A percentile compares a stretch with the other conserved stretches of the same genome.
Conservation (phyloP, 768 basidiomycete species). For the Lactarius vividus region DNA sequence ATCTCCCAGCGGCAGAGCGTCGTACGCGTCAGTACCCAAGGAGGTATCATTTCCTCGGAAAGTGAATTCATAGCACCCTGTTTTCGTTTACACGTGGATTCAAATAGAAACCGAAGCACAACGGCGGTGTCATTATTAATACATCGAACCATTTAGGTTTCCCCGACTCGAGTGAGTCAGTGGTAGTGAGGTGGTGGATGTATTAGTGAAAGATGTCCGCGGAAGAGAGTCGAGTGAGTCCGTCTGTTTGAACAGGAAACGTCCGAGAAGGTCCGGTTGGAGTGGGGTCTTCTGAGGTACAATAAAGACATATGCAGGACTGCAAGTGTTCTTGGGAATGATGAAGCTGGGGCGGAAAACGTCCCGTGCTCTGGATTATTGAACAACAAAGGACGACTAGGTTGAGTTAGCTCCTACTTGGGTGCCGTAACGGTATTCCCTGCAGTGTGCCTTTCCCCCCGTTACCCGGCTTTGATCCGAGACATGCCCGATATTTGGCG, state of each 20-base stretch:
- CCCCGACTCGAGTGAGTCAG: neutral
- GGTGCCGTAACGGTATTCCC: too few relatives aligned
- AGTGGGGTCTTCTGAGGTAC: neutral
- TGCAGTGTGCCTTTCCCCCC: neutral
- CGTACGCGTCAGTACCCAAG: neutral
- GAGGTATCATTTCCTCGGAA: neutral
- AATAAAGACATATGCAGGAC: neutral
- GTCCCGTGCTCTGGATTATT: neutral
- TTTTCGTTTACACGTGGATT: neutral
- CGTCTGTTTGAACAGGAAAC: neutral
- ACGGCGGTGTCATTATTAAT: neutral
- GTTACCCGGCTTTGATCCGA: neutral
- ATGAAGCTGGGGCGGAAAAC: neutral
- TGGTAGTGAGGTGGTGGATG: neutral
- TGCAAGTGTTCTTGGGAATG: neutral
- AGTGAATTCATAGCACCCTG: neutral
- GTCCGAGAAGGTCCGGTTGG: neutral
- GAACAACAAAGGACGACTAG: neutral
- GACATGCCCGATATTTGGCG: neutral
- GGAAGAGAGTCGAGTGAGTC: neutral
- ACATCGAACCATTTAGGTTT: neutral
- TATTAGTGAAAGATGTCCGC: neutral
- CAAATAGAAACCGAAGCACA: neutral
- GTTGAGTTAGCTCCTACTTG: too few relatives aligned
- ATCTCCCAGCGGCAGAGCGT: neutral